These are phyloP conservation scores for Flaveria bidentis DNA, from an alignment of 129 eudicot genomes.

Conservation along the genomic window DNA sequence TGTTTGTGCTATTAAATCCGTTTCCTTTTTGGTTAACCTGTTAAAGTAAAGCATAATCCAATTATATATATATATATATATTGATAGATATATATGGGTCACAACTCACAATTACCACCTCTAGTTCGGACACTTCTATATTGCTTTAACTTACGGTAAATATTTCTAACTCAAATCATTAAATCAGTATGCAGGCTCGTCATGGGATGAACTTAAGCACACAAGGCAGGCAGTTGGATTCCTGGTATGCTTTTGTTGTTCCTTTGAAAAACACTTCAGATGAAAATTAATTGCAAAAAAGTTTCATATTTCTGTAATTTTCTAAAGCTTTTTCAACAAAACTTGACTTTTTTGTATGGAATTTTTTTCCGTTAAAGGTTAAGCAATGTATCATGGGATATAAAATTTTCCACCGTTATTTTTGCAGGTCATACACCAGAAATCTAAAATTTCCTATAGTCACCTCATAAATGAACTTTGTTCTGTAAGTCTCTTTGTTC, in stretches of 20 bases:
- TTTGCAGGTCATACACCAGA: conserved; percentile 78
- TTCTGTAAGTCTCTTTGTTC: conserved; percentile 59
- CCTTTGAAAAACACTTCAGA: conserved; percentile 2
- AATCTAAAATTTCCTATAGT: conserved; percentile 58
- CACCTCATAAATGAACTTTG: conserved; percentile 69
- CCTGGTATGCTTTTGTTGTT: conserved; percentile 53
- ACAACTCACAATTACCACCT: conserved; percentile 15
- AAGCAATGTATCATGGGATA: not conserved
- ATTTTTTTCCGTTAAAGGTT: not conserved
- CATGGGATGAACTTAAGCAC: conserved; percentile 74
- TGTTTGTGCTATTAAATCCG: not conserved
- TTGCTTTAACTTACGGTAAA: not conserved
- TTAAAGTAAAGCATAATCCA: not conserved
- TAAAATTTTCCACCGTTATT: conserved; percentile 4
- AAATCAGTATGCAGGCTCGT: conserved; percentile 57
- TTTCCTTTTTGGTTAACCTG: not conserved
- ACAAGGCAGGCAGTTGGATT: conserved; percentile 68
- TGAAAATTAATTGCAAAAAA: not conserved
- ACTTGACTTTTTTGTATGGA: not conserved
- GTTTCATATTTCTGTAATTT: not conserved
- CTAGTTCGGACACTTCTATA: conserved; percentile 3
- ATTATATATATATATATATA: no score
- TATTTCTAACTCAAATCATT: conserved; percentile 12
- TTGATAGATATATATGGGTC: not conserved
- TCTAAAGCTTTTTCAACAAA: not conserved